phyloP scores from a whole-genome alignment of 2,329 filamentous ascomycete species.

The Microcera coccophila region DNA sequence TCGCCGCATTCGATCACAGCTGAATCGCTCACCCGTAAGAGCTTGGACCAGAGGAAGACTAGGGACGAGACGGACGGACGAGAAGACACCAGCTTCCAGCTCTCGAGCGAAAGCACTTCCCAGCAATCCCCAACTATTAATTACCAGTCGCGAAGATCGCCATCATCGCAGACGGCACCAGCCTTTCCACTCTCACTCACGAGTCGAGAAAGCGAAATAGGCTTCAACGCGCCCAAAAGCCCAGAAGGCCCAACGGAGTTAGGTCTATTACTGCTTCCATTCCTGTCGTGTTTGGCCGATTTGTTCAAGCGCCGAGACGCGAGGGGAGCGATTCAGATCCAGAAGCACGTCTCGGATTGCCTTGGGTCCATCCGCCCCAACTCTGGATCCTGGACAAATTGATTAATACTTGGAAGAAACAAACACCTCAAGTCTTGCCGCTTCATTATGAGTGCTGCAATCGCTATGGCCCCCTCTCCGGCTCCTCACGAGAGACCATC shows the following conservation, averaged over 20 bases:
- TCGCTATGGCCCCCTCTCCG: slow-evolving; percentile 65
- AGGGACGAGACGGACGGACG: slow-evolving; percentile 5
- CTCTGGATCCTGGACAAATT: too few species aligned
- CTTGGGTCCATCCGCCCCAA: neutral
- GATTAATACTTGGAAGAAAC: too few species aligned
- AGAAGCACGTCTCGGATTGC: neutral
- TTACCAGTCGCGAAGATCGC: slow-evolving; percentile 1
- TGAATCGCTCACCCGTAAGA: slow-evolving; percentile 7
- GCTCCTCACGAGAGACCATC: slow-evolving; percentile 61
- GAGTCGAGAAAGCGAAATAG: too few species aligned
- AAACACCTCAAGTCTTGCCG: neutral
- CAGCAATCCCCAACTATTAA: neutral
- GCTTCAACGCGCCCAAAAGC: too few species aligned
- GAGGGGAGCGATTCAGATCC: slow-evolving; percentile 15
- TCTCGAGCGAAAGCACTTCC: too few species aligned
- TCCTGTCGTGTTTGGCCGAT: slow-evolving; percentile 20
- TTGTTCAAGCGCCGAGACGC: slow-evolving; percentile 18
- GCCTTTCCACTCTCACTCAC: neutral
- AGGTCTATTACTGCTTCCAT: slow-evolving; percentile 13
- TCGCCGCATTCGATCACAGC: slow-evolving; percentile 3
- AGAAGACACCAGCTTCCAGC: slow-evolving; percentile 3
- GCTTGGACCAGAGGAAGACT: slow-evolving; percentile 8
- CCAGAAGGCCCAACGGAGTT: neutral
- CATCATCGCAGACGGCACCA: neutral
- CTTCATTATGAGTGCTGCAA: slow-evolving; percentile 61